Conservation (phyloP, 192 early-diverging fungal genomes). For the Coemansia sp. region DNA sequence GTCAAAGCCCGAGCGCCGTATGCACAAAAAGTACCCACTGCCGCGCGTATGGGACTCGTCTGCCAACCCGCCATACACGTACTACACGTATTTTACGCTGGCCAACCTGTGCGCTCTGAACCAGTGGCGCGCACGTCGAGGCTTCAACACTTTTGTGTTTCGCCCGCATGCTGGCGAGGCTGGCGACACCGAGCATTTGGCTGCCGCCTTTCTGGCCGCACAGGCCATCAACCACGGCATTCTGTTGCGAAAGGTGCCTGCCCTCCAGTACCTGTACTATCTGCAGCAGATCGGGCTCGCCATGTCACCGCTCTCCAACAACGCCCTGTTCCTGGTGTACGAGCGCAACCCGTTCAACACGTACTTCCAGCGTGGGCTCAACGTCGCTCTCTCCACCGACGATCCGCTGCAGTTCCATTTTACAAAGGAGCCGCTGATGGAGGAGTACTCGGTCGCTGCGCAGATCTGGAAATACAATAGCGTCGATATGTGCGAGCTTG, state of each 20-base stretch:
- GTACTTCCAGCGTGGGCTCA: constrained; percentile 92
- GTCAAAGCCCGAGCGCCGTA: constrained; percentile 78
- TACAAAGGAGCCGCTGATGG: constrained; percentile 94
- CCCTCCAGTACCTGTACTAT: constrained; percentile 92
- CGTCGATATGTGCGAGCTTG: constrained; percentile 93
- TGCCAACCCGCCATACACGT: constrained; percentile 89
- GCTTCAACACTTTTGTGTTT: constrained; percentile 91
- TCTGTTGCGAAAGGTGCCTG: constrained; percentile 88
- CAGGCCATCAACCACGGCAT: constrained; percentile 92
- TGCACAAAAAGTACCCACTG: constrained; percentile 76
- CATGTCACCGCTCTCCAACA: constrained; percentile 96
- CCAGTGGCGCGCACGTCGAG: constrained; percentile 65
- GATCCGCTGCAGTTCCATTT: constrained; percentile 97
- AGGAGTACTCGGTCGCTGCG: constrained; percentile 92
- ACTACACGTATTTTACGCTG: constrained; percentile 90
- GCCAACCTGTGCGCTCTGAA: constrained; percentile 84
- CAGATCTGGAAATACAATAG: constrained; percentile 95
- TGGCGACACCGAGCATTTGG: constrained; percentile 91
- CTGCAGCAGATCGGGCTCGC: constrained; percentile 93
- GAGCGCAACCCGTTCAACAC: constrained; percentile 88
- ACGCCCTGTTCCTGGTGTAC: constrained; percentile 89
- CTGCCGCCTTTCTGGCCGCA: constrained; percentile 81
- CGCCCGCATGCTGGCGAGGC: constrained; percentile 94
- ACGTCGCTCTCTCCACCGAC: constrained; percentile 90
- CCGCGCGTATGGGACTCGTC: constrained; percentile 58